Conservation (phyloP, 805 yeast species). For the Saccharomyces kudriavzevii region DNA sequence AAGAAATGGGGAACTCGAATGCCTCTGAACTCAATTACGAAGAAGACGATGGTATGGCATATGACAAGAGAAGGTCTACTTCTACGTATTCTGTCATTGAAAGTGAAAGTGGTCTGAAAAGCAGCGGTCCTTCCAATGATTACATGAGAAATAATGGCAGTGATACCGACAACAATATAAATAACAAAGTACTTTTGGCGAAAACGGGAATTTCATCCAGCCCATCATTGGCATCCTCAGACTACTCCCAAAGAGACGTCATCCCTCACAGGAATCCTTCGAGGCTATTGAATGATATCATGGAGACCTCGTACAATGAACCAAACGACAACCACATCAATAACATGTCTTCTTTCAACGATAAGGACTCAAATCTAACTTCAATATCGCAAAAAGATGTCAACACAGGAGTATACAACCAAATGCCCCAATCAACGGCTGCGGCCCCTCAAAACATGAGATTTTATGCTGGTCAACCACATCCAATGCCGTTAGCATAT, state of each 20-base stretch:
- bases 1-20: background rate
- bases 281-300: conserved; percentile 20
- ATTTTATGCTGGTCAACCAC: conserved; percentile 16
- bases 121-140: background rate
- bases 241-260: conserved; percentile 15
- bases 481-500: conserved; percentile 5
- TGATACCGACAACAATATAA: background rate
- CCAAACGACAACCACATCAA: conserved; percentile 6
- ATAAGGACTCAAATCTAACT: conserved; percentile 56
- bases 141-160: background rate
- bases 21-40: conserved; percentile 2
- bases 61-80: conserved; percentile 5
- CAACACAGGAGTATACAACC: conserved; percentile 45
- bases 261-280: conserved; percentile 12
- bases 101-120: conserved; percentile 5
- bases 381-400: conserved; percentile 72
- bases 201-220: background rate
- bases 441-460: background rate
- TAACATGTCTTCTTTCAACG: conserved; percentile 6
- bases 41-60: conserved; percentile 1
- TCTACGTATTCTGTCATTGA: conserved; percentile 20
- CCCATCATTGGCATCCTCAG: conserved; percentile 18
- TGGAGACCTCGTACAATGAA: conserved; percentile 13
- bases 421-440: conserved; percentile 9
- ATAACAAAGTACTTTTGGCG: background rate